Conservation (phyloP, 768 basidiomycete species). For the Stropharia rugosoannulata region DNA sequence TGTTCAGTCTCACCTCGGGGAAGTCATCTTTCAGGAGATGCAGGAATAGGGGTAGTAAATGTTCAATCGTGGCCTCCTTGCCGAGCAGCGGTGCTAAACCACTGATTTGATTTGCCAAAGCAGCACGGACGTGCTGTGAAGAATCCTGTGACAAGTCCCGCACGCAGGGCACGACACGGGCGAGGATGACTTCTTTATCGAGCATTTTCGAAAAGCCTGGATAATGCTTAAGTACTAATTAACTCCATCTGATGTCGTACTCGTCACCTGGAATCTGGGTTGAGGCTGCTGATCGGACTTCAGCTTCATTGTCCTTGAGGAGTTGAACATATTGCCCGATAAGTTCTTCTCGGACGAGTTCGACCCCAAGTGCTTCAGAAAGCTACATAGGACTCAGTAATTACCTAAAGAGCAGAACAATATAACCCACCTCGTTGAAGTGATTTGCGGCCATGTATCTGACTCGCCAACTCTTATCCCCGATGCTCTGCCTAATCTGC, state of each 20-base stretch:
- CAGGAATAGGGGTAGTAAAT: constrained; percentile 94
- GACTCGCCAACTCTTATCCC: constrained; percentile 98
- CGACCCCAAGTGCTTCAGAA: constrained; percentile 85
- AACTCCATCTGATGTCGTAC: constrained; percentile 2
- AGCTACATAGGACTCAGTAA: constrained; percentile 47
- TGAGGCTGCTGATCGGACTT: constrained; percentile 94
- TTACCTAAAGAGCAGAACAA: not conserved
- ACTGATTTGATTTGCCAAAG: constrained; percentile 93
- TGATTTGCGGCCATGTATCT: constrained; percentile 98
- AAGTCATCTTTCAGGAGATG: constrained; percentile 98
- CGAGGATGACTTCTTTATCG: constrained; percentile 91
- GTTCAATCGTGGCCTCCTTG: constrained; percentile 91
- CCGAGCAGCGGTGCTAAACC: constrained; percentile 94
- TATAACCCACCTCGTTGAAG: constrained; percentile 79
- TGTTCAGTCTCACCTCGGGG: constrained; percentile 94
- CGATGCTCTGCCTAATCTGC: constrained; percentile 83
- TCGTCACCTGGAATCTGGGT: constrained; percentile 90
- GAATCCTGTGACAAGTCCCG: constrained; percentile 90
- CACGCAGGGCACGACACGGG: constrained; percentile 92
- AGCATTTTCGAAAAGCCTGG: constrained; percentile 92
- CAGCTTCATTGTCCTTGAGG: constrained; percentile 97
- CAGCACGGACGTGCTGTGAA: constrained; percentile 96
- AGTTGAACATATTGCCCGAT: constrained; percentile 91
- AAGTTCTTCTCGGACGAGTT: constrained; percentile 91
- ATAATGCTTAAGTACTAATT: constrained; percentile 5